These are phyloP conservation scores for Porpolomopsis calyptriformis DNA, from an alignment of 768 basidiomycete genomes.

Conservation along the genomic window DNA sequence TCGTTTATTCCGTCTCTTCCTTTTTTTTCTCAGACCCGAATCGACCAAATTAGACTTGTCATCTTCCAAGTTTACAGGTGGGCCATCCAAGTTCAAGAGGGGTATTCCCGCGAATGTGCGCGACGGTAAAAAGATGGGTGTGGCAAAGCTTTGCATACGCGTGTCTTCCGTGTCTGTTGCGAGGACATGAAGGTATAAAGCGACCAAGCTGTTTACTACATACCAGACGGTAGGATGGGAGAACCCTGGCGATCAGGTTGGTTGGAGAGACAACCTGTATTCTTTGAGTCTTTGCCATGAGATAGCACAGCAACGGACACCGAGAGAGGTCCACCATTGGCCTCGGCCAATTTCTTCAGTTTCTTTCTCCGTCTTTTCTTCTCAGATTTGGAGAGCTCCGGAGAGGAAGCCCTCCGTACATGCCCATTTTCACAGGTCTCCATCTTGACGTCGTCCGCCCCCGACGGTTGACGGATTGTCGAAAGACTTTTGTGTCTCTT, in stretches of 20 bases:
- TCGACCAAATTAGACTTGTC: conserved; percentile 19
- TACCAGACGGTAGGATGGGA: not conserved
- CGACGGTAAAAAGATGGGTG: not conserved
- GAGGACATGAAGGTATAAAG: not conserved
- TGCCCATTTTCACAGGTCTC: too few relatives aligned
- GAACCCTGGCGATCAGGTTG: not conserved
- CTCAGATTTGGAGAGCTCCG: not conserved
- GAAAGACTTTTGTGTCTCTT: not conserved
- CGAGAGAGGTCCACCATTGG: not conserved
- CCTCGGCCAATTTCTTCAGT: not conserved
- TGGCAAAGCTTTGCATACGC: not conserved
- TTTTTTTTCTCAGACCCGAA: conserved; percentile 43
- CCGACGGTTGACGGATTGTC: not conserved
- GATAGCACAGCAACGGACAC: not conserved
- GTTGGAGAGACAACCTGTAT: too few relatives aligned
- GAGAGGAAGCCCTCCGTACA: not conserved
- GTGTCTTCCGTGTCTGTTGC: not conserved
- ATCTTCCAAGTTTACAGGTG: conserved; percentile 28
- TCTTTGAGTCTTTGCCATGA: not conserved
- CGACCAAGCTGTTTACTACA: not conserved
- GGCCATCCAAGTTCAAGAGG: conserved; percentile 47
- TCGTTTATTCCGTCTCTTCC: conserved; percentile 33
- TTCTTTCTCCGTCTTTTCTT: not conserved
- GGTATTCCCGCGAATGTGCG: conserved; percentile 25
- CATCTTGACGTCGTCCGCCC: not conserved